Conservation (phyloP, 192 early-diverging fungal species). For the Gamsiella multidivaricata region DNA sequence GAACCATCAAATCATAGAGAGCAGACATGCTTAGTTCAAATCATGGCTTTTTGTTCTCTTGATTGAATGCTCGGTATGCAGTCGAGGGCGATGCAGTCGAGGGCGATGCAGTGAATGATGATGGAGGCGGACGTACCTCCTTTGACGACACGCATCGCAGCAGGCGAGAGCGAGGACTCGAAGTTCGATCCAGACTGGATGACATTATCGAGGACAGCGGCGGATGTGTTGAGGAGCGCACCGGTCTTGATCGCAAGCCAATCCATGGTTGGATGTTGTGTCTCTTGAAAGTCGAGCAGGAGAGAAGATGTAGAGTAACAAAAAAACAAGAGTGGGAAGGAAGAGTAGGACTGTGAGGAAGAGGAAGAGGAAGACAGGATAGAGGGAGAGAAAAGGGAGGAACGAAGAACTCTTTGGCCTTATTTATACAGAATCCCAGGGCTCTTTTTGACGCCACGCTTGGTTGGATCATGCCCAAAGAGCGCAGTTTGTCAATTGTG, state of each 20-base stretch:
- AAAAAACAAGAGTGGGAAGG: neutral
- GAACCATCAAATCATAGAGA: neutral
- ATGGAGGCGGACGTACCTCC: conserved; percentile 14
- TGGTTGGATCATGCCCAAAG: no score
- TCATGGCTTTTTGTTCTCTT: no score
- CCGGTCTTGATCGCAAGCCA: conserved; percentile 45
- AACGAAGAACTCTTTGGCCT: no score
- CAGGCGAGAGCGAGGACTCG: conserved; percentile 48
- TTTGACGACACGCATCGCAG: conserved; percentile 45
- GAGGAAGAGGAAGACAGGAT: neutral
- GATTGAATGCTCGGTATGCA: no score
- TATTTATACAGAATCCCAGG: no score
- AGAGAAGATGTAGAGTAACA: neutral
- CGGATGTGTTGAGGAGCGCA: conserved; percentile 37
- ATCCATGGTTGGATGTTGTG: conserved; percentile 26
- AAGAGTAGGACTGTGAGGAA: neutral
- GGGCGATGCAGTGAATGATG: neutral
- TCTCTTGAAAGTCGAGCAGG: neutral
- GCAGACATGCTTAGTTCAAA: no score
- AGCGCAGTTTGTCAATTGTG: no score
- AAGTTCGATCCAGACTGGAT: conserved; percentile 25
- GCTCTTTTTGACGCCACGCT: no score
- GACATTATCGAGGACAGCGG: conserved; percentile 42
- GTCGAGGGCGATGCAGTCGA: no score
- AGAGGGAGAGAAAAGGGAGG: neutral